Conservation (phyloP, 306 rosid species). For the Vigna reflexopilosa region DNA sequence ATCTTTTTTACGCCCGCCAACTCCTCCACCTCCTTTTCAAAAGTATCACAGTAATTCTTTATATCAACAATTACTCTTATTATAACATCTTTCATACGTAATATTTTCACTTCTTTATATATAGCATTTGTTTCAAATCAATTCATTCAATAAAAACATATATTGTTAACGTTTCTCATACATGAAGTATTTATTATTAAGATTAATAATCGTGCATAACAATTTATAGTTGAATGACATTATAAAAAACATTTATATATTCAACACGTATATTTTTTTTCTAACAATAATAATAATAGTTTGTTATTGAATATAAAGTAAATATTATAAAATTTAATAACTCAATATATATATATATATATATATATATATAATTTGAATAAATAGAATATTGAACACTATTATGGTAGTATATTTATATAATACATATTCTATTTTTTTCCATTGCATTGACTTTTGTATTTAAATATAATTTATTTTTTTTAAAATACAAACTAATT, state of each 20-base stretch:
- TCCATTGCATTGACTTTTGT: not conserved
- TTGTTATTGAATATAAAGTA: too few relatives aligned
- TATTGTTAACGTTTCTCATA: not conserved
- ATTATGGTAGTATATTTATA: not conserved
- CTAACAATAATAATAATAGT: too few relatives aligned
- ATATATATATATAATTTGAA: too few relatives aligned
- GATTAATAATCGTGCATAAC: too few relatives aligned
- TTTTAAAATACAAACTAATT: not conserved
- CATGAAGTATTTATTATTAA: too few relatives aligned
- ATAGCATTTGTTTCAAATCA: not conserved
- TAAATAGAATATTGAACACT: too few relatives aligned
- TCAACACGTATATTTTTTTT: too few relatives aligned
- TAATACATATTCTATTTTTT: not conserved
- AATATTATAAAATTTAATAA: too few relatives aligned
- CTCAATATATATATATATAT: too few relatives aligned
- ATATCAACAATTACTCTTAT: not conserved
- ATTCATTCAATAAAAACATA: not conserved
- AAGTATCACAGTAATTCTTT: too few relatives aligned
- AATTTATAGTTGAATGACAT: too few relatives aligned
- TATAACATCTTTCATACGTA: not conserved
- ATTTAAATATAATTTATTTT: not conserved
- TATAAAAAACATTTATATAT: too few relatives aligned
- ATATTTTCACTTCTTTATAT: not conserved
- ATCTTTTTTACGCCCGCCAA: not conserved
- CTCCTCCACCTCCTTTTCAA: not conserved